Percentiles rank a stretch among this genome's conserved stretches.
Conservation (phyloP, 768 basidiomycete genomes). For the Rhizopogon roseolus region DNA sequence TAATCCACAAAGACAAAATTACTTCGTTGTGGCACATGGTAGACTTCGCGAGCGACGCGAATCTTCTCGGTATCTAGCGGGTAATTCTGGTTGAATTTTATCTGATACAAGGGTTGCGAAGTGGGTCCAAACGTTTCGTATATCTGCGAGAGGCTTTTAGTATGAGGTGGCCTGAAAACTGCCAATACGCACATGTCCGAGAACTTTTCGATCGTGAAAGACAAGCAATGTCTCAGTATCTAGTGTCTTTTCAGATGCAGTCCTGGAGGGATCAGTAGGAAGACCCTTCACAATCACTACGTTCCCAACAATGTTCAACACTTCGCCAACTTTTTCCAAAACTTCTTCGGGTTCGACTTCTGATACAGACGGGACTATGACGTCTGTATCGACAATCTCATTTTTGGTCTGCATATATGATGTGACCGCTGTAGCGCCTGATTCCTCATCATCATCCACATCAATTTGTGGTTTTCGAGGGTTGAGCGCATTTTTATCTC, state of each 20-base stretch:
- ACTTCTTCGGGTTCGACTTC: conserved; percentile 59
- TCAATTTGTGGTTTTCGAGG: conserved; percentile 13
- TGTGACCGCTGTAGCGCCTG: conserved; percentile 32
- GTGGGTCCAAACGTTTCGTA: conserved; percentile 97
- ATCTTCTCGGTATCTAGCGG: conserved; percentile 57
- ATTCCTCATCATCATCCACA: conserved; percentile 55
- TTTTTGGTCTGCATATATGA: conserved; percentile 63
- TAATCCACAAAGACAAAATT: conserved; percentile 78
- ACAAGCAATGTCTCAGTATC: conserved; percentile 91
- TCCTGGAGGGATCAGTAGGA: conserved; percentile 35
- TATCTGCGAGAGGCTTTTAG: conserved; percentile 44
- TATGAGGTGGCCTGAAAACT: conserved; percentile 2
- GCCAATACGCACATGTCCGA: conserved; percentile 71
- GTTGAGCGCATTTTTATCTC: background rate
- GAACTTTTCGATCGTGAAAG: conserved; percentile 82
- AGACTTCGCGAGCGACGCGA: conserved; percentile 59
- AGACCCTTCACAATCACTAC: conserved; percentile 71
- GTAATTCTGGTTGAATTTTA: conserved; percentile 69
- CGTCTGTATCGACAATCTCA: conserved; percentile 54
- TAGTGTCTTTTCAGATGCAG: conserved; percentile 59
- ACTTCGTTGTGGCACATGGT: conserved; percentile 77
- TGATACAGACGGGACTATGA: conserved; percentile 59
- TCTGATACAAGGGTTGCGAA: conserved; percentile 82
- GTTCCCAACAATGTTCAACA: conserved; percentile 69
- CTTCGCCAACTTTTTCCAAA: conserved; percentile 73